Base-by-base conservation (phyloP, 768 basidiomycete genomes). In the Boletus reticuloceps region DNA sequence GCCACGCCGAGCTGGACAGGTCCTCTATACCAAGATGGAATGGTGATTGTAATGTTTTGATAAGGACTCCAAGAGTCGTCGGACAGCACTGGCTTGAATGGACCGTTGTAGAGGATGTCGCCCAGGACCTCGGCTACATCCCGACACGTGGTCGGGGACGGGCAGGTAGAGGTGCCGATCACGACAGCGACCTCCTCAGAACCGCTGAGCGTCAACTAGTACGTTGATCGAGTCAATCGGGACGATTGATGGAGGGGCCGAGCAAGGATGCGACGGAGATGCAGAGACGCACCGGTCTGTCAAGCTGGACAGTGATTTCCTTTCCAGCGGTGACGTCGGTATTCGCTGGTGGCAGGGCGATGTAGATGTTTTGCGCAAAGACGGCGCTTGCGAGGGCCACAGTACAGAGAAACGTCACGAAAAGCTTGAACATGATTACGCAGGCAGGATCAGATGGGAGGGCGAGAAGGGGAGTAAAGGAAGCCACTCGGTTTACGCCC, bases 241-340 rank as follows among this genome's bases (percentile, higher is more conserved):
- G 40, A n/a, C 16, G 27, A 27, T 8, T 10, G 16, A 3, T 36
- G 8, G n/a, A 39, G 4, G 22, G 16, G 14, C n/a, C 8, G 38
- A 14, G 38, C 8, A 16, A 39, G 14, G n/a, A 39, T 14, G 17
- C 13, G 6, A 22, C 17, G 31, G 7, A 5, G 17, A 27, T 10
- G 16, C 22, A 19, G 17, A 1, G 46, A 64, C 78, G 13, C 54
- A 79, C 80, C 5, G 76, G 75, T 53, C 69, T 69, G 47, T 76
- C 74, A 13, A 82, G 61, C 49, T 77, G 68, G 7, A 82, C 70
- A 8, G 63, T 69, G 48, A 82, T 38, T 17, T 58, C 56, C 2
- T 64, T 59, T 17, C 80, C 79, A 19, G 72, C 64, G 0, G 36
- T 27, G 6, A 82, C 68, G 29, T 61, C 53, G 6, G 71, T 56